Evolutionary conservation across 352 stramenopile genomes (phyloP).

Genomic region (Hyaloperonospora brassicae): DNA sequence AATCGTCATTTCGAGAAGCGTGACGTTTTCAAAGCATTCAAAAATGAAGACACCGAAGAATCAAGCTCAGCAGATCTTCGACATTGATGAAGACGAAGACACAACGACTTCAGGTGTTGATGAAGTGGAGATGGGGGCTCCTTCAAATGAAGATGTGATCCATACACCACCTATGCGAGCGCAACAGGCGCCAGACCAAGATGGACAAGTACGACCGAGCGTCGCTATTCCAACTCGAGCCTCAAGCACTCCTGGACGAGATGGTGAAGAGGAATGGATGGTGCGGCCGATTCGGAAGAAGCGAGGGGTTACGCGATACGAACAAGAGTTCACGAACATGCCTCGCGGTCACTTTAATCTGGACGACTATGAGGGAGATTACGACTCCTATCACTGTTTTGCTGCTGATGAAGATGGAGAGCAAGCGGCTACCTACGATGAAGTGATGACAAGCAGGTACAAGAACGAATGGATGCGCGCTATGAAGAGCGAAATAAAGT

Average conservation of each 20-base stretch:
- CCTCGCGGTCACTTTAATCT: background rate
- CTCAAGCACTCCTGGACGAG: background rate
- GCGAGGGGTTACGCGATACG: background rate
- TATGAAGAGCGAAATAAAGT: slow-evolving; percentile 1
- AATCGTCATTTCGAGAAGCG: background rate
- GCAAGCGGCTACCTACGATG: background rate
- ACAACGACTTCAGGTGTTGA: background rate
- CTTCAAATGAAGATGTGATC: too few species aligned
- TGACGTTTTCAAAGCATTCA: background rate
- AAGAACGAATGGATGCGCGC: background rate
- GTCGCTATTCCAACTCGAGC: background rate
- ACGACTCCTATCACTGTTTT: background rate
- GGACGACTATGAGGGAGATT: background rate
- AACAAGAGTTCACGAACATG: background rate
- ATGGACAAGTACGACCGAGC: background rate
- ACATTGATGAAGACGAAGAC: background rate
- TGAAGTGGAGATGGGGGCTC: too few species aligned
- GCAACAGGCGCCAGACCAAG: background rate
- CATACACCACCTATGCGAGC: background rate
- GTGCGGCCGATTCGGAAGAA: background rate
- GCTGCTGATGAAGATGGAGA: background rate
- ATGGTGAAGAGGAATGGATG: background rate
- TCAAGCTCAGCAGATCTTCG: background rate
- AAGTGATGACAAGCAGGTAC: background rate
- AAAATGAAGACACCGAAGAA: background rate